Evolutionary conservation across 164 flowering plant genomes (phyloP), one percentile per base, ranked within the genome.

Genomic region (Magnolia officinalis): DNA sequence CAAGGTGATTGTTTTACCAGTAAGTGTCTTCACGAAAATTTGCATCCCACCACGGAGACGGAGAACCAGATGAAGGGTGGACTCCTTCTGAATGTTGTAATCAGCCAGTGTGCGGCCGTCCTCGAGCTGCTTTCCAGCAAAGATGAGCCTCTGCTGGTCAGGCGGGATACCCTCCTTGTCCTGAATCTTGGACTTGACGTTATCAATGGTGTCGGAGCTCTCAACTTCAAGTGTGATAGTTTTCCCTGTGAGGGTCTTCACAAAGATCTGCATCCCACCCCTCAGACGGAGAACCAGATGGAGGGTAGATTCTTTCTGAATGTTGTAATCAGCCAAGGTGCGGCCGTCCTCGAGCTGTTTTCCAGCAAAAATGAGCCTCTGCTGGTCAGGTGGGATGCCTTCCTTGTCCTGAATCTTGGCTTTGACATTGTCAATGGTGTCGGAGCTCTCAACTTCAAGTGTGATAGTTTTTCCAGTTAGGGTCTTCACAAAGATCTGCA

Each of bases 121-220:
- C 50, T 69, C 71, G 0, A 69, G 71, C 71, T 69, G 71, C 50
- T 69, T 69, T 11, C 71, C 71, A 69, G 71, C 71, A 6, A 69
- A 69, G 71, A 69, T 69, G 50, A 69, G 71, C 71, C 71, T 69
- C 71, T 69, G 71, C 71, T 69, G 71, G 49, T 69, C 71, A 14
- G 71, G 71, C 11, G 71, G 71, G 71, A 68, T 68, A 2, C 71
- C 71, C n/a, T 68, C 71, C 71, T 68, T 68, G 71, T 68, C 72
- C 72, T 70, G 72, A 7, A 70, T 70, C 23, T 70, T 70, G 3
- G 72, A 21, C 58, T 70, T 70, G 14, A 70, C 72, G 37, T 70
- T 70, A 20, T 70, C 72, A 6, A 70, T 70, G 13, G 72, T 70
- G 72, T 70, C 72, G 0, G 72, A 45, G 58, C 72, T 45, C 13